phyloP scores from a whole-genome alignment of 2,329 filamentous ascomycete genomes.

The Chrysoporthe puriensis region DNA sequence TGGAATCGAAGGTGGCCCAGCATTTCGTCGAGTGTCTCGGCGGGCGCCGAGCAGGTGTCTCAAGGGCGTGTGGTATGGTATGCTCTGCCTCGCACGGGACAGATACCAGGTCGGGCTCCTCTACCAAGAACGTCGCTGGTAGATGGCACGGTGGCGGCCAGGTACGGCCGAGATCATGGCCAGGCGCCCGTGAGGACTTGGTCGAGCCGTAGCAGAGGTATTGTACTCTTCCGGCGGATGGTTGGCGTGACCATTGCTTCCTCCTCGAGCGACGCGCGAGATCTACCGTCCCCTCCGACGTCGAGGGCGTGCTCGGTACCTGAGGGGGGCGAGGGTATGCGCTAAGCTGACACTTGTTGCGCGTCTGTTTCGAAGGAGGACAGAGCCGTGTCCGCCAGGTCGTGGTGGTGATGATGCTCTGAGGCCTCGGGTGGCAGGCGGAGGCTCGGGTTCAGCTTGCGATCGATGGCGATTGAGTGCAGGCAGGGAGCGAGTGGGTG shows the following conservation, averaged over 20 bases:
- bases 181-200: constrained; percentile 16
- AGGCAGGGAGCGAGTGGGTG: neutral
- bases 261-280: neutral
- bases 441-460: neutral
- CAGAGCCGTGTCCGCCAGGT: neutral
- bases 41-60: constrained; percentile 11
- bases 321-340: neutral
- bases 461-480: neutral
- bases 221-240: neutral
- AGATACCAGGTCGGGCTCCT: neutral
- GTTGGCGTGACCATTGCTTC: constrained; percentile 26
- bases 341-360: constrained; percentile 9
- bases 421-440: neutral
- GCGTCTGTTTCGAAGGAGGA: neutral
- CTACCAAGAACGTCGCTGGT: constrained; percentile 12
- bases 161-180: constrained; percentile 18
- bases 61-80: neutral
- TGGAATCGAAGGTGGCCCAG: constrained; percentile 54
- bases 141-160: constrained; percentile 16
- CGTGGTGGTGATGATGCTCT: neutral
- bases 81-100: neutral
- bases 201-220: constrained; percentile 14
- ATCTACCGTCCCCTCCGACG: neutral
- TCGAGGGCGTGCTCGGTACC: neutral
- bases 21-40: constrained; percentile 23